Evolutionary conservation across 495 filamentous ascomycete genomes (phyloP).

Genomic region (Ramalina intermedia): DNA sequence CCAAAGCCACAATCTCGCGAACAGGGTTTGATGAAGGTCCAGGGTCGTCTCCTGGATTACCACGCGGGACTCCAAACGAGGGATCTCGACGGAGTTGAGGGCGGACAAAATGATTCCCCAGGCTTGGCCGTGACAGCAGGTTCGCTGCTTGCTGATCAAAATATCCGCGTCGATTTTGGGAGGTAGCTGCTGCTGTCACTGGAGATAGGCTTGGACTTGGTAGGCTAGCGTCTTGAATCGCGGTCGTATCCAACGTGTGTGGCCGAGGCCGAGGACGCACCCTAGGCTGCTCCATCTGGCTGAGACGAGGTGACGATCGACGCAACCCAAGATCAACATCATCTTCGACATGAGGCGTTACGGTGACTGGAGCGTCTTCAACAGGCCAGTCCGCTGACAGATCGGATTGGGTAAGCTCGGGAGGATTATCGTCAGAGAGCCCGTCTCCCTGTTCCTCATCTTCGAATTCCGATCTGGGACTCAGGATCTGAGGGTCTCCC

Average conservation of each 20-base stretch:
- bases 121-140: not conserved
- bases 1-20: too few relatives aligned
- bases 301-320: not conserved
- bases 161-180: slow-evolving; percentile 24
- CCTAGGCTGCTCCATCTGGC: not conserved
- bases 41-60: not conserved
- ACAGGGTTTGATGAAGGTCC: not conserved
- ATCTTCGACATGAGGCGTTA: slow-evolving; percentile 5
- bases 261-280: slow-evolving; percentile 19
- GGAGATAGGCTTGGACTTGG: slow-evolving; percentile 92
- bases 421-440: not conserved
- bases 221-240: slow-evolving; percentile 74
- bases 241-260: slow-evolving; percentile 42
- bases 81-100: not conserved
- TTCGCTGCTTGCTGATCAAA: slow-evolving; percentile 3
- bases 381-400: slow-evolving; percentile 1
- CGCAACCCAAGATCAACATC: slow-evolving; percentile 2
- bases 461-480: slow-evolving; percentile 11
- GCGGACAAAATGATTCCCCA: not conserved
- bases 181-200: slow-evolving; percentile 65
- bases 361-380: not conserved
- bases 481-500: slow-evolving; percentile 9
- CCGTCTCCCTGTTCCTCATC: not conserved
- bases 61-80: not conserved
- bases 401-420: slow-evolving; percentile 5